A percentile compares a stretch with the other conserved stretches of the same genome.
Conservation (phyloP, 345 rosid species). For the Citrus sp. region DNA sequence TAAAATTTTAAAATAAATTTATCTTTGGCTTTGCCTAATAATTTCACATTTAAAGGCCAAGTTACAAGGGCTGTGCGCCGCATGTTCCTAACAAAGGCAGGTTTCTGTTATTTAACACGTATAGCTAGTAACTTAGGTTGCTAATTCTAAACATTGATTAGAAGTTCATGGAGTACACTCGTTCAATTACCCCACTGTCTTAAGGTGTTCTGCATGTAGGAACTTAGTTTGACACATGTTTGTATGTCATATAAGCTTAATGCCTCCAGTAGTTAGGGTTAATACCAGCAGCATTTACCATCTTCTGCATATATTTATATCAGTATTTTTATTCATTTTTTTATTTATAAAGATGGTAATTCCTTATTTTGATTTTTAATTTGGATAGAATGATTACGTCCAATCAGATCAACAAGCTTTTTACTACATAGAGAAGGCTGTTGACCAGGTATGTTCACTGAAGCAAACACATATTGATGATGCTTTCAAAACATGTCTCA, state of each 20-base stretch:
- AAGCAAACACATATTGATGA: not conserved
- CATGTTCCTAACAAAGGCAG: not conserved
- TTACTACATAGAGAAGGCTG: constrained; percentile 85
- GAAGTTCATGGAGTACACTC: not conserved
- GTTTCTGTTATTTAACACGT: not conserved
- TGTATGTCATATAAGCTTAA: not conserved
- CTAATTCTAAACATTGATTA: not conserved
- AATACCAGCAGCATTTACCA: not conserved
- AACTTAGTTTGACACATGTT: not conserved
- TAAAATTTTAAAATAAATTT: no score
- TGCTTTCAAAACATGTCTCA: constrained; percentile 1
- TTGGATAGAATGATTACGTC: constrained; percentile 63
- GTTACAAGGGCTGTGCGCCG: not conserved
- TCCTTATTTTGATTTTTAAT: not conserved
- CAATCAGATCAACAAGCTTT: constrained; percentile 89
- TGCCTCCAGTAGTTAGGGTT: not conserved
- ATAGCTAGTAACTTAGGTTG: not conserved
- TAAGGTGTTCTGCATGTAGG: not conserved
- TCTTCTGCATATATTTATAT: not conserved
- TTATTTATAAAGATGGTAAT: not conserved
- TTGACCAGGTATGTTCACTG: constrained; percentile 65
- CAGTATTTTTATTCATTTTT: not conserved
- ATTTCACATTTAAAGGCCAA: not conserved
- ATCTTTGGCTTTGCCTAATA: not conserved
- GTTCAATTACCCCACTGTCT: not conserved